Base-by-base conservation (phyloP, 257 asterid genomes). In the Phtheirospermum japonicum region DNA sequence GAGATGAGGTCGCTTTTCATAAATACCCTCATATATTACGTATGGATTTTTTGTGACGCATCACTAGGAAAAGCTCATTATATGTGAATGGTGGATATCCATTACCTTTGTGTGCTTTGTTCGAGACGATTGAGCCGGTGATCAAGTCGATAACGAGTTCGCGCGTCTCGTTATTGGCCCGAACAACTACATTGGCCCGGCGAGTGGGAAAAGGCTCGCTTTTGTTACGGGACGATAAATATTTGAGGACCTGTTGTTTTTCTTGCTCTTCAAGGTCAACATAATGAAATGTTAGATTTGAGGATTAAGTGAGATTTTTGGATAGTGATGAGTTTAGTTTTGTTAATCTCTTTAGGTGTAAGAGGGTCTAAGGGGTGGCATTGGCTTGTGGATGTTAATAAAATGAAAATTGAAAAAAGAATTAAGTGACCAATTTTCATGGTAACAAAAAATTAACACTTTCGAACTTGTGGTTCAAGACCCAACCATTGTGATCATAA, bases 291-390 rank as follows among this genome's bases (percentile, higher is more conserved):
- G 85, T 84, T 16, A 71, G 51, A 54, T 80, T 81, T 6, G 83
- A 61, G 18, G 67, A 67, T 9, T 82, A 68, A 55, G 42, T 58
- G 68, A 6, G 82, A 82, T 0, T 71, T 84, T 52, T 80, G 79
- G 68, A 84, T 69, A 9, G 66, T 72, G 57, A 66, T 72, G 57
- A 66, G 71, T 52, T 66, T 76, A 43, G 81, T 45, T 50, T 56
- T 59, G 61, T 71, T 60, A 66, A 88, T 74, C 40, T 85, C 94
- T 5, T 58, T 10, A 26, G 87, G 87, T 40, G 69, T 73, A 7
- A 88, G 96, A 69, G 94, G 89, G 37, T 85, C 94, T 67, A 85
- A 58, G 14, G 96, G 91, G 77, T 88, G 94, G 59, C 61, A 59
- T 30, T 46, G 63, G 64, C 17, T 23, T 70, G 49, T 37, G 6